Percentiles rank a stretch among this genome's conserved stretches.
Conservation (phyloP, 441 rosid genomes). For the Corymbia calophylla region DNA sequence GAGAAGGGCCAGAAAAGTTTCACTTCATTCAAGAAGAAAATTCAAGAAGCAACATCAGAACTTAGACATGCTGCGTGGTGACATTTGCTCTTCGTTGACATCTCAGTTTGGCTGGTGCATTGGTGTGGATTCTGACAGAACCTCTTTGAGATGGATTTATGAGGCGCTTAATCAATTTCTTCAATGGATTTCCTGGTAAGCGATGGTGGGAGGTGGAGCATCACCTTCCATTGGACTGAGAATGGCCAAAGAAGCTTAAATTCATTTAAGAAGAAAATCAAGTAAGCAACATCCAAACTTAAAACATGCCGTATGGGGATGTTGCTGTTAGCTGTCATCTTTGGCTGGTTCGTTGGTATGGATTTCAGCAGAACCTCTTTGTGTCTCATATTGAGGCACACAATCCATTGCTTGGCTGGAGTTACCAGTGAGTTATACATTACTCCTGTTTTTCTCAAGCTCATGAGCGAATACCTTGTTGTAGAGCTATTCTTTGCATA, state of each 20-base stretch:
- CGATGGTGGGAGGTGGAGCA: conserved; percentile 27
- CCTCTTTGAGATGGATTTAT: neutral
- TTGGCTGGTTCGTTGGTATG: neutral
- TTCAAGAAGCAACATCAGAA: conserved; percentile 82
- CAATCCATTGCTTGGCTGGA: neutral
- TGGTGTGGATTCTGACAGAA: neutral
- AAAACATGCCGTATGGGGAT: conserved; percentile 52
- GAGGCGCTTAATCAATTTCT: neutral
- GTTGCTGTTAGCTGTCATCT: neutral
- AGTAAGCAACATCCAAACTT: conserved; percentile 70
- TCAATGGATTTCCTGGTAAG: neutral
- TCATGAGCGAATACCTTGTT: neutral
- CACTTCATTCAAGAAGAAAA: conserved; percentile 63
- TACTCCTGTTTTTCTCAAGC: neutral
- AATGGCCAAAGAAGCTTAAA: conserved; percentile 54
- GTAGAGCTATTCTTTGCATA: neutral
- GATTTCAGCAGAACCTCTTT: neutral
- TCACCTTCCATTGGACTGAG: conserved; percentile 59
- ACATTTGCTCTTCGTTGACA: neutral
- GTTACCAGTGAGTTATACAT: neutral
- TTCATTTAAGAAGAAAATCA: conserved; percentile 70
- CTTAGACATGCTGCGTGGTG: conserved; percentile 61
- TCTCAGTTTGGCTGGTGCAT: neutral
- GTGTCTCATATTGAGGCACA: neutral
- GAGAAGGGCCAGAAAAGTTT: conserved; percentile 54